Evolutionary conservation across 1,284 basidiomycete genomes (phyloP).

Genomic region (Cystobasidium slooffiae): DNA sequence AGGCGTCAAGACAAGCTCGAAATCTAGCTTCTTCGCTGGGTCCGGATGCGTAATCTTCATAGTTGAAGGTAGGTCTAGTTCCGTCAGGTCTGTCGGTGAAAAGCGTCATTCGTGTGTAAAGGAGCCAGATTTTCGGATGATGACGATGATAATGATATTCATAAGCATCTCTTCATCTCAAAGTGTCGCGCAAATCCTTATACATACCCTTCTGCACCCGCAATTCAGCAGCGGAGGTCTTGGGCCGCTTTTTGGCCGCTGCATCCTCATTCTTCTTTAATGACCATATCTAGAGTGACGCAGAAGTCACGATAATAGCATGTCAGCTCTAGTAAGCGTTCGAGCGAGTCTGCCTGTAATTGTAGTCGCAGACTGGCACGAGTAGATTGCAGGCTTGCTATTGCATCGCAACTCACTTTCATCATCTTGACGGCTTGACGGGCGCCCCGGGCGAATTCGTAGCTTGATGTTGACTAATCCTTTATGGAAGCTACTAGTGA

Average conservation of each 20-base stretch:
- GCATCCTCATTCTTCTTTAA: slow-evolving; percentile 97
- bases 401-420: background rate
- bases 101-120: background rate
- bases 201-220: slow-evolving; percentile 92
- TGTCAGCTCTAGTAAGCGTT: no score
- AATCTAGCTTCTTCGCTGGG: slow-evolving; percentile 91
- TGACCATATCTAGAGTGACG: slow-evolving; percentile 79
- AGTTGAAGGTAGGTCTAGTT: slow-evolving; percentile 91
- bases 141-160: background rate
- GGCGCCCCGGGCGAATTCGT: no score
- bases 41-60: slow-evolving; percentile 95
- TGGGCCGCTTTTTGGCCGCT: slow-evolving; percentile 91
- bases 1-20: slow-evolving; percentile 89
- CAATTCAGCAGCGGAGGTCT: slow-evolving; percentile 95
- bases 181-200: background rate
- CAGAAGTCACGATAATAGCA: no score
- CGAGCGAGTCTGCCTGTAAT: no score
- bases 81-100: slow-evolving; percentile 78
- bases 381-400: no score
- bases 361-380: no score
- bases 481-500: no score
- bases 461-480: no score
- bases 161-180: no score
- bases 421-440: slow-evolving; percentile 7
- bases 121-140: background rate